Evolutionary conservation across 371 early-diverging fungal genomes (phyloP).

Genomic region (Thermomucor indicae-seudaticae): DNA sequence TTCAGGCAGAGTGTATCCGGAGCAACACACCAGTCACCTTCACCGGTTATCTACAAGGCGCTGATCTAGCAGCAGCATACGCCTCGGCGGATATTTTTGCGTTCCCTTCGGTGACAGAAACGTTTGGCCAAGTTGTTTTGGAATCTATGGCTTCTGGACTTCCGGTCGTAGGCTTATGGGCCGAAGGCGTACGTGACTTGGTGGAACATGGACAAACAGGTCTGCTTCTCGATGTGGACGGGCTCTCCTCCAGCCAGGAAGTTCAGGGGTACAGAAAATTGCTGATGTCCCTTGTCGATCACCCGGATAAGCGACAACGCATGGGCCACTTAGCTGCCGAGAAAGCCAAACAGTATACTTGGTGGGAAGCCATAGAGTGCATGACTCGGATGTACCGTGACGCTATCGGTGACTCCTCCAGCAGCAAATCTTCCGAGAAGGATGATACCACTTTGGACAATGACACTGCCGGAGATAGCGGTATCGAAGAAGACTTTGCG

Average conservation of each 20-base stretch:
- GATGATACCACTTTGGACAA: neutral
- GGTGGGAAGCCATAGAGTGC: conserved; percentile 46
- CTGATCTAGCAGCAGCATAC: conserved; percentile 31
- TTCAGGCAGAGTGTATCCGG: conserved; percentile 17
- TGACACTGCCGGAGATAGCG: conserved; percentile 1
- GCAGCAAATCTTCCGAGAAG: neutral
- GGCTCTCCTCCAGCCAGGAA: conserved; percentile 13
- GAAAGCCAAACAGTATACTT: conserved; percentile 30
- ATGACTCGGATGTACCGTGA: conserved; percentile 33
- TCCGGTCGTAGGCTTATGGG: conserved; percentile 36
- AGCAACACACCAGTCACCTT: conserved; percentile 33
- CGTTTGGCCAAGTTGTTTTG: conserved; percentile 49
- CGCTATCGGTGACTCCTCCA: conserved; percentile 5
- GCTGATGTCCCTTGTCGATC: conserved; percentile 14
- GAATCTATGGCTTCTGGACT: conserved; percentile 46
- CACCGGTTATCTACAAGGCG: conserved; percentile 41
- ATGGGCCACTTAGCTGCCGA: conserved; percentile 25
- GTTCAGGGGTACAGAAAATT: conserved; percentile 15
- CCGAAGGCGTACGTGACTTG: conserved; percentile 43
- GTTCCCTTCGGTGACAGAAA: conserved; percentile 43
- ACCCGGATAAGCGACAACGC: conserved; percentile 1
- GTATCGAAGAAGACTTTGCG: conserved; percentile 11
- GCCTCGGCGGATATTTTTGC: conserved; percentile 50
- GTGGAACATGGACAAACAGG: conserved; percentile 40
- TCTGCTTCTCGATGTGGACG: conserved; percentile 21